Conservation (phyloP, 345 rosid species). For the Raphanus raphanistrum region DNA sequence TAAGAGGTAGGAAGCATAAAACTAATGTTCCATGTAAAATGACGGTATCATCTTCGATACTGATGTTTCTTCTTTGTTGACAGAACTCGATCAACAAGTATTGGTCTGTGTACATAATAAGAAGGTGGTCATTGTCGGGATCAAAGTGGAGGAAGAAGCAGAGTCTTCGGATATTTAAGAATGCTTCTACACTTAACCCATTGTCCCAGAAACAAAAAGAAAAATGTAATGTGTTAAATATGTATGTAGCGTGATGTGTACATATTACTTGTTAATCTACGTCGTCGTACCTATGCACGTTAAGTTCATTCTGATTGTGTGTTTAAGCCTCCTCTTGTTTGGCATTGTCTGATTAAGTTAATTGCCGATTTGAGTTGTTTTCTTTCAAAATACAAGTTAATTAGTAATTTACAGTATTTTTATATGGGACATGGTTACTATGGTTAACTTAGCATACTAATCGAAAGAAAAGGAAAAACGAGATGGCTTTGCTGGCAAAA, state of each 20-base stretch:
- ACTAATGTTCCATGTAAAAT: neutral
- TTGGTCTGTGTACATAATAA: slow-evolving; percentile 32
- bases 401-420: too few relatives aligned
- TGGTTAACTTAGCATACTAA: too few relatives aligned
- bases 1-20: slow-evolving; percentile 44
- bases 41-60: neutral
- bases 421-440: too few relatives aligned
- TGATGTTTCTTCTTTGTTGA: neutral
- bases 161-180: slow-evolving; percentile 8
- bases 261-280: slow-evolving; percentile 22
- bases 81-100: slow-evolving; percentile 14
- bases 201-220: slow-evolving; percentile 1
- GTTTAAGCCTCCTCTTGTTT: neutral
- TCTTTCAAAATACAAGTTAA: too few relatives aligned
- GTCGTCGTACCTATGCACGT: neutral
- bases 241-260: slow-evolving; percentile 29
- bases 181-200: slow-evolving; percentile 5
- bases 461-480: too few relatives aligned
- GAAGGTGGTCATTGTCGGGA: slow-evolving; percentile 25
- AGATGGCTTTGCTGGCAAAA: neutral
- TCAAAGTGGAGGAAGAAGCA: slow-evolving; percentile 21
- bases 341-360: neutral
- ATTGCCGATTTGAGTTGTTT: too few relatives aligned
- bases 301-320: slow-evolving; percentile 17
- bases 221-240: slow-evolving; percentile 13